Evolutionary conservation across 2,329 filamentous ascomycete species (phyloP).

Genomic region (Fusarium sambucinum): DNA sequence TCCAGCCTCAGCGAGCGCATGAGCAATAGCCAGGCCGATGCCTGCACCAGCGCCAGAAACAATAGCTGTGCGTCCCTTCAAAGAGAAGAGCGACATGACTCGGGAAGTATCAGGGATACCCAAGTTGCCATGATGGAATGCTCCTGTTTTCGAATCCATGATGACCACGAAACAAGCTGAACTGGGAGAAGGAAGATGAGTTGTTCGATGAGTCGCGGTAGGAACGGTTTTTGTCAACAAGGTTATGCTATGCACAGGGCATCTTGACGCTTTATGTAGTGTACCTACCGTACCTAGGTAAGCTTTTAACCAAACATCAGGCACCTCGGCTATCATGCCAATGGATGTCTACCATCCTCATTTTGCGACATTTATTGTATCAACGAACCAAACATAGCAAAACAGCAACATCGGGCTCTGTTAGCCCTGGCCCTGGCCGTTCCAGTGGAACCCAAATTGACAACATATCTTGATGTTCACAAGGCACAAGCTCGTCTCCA

Average conservation of each 20-base stretch:
- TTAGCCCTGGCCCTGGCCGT: constrained; percentile 29
- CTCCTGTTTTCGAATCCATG: constrained; percentile 60
- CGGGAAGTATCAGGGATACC: constrained; percentile 59
- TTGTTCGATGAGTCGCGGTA: neutral
- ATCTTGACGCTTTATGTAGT: constrained; percentile 28
- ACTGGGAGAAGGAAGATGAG: neutral
- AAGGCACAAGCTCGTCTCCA: constrained; percentile 33
- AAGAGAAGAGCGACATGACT: constrained; percentile 74
- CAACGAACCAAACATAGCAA: constrained; percentile 25
- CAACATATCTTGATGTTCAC: constrained; percentile 23
- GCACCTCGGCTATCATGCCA: constrained; percentile 20
- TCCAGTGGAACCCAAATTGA: constrained; percentile 25
- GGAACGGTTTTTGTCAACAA: constrained; percentile 10
- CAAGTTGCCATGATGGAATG: constrained; percentile 70
- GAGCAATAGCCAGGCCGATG: constrained; percentile 74
- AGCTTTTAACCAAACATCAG: constrained; percentile 13
- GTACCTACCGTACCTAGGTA: constrained; percentile 1
- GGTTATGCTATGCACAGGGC: constrained; percentile 7
- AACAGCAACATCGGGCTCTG: constrained; percentile 7
- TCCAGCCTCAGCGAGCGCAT: constrained; percentile 75
- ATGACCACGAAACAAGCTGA: constrained; percentile 43
- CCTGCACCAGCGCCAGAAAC: constrained; percentile 75
- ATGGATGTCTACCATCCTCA: constrained; percentile 12
- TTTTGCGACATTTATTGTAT: constrained; percentile 37
- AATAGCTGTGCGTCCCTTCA: constrained; percentile 77